phyloP scores from a whole-genome alignment of 257 asterid species.

The Marsdenia floribunda region DNA sequence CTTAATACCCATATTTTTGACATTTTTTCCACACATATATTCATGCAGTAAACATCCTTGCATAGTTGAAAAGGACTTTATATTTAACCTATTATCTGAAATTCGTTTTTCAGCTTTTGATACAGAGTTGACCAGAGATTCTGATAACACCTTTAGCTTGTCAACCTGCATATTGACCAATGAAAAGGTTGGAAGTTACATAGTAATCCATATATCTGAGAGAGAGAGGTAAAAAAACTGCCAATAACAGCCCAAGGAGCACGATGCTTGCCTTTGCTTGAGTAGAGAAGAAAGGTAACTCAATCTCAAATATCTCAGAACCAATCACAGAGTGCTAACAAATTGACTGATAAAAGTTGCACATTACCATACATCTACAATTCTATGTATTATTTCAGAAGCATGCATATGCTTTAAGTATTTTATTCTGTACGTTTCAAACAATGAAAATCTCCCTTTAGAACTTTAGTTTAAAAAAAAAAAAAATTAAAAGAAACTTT shows the following conservation, averaged over 20 bases:
- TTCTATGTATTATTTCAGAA: neutral
- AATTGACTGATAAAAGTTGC: neutral
- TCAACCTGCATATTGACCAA: conserved; percentile 55
- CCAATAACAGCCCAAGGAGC: neutral
- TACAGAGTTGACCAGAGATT: conserved; percentile 82
- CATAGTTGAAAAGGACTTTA: conserved; percentile 11
- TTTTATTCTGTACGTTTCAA: neutral
- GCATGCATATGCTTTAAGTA: neutral
- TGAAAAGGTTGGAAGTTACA: conserved; percentile 19
- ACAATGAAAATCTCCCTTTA: neutral
- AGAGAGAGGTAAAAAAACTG: neutral
- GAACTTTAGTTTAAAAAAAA: neutral
- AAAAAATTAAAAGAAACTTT: neutral
- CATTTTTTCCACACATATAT: neutral
- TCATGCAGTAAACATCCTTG: neutral
- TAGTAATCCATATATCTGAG: neutral
- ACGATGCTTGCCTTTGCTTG: neutral
- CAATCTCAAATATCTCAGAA: neutral
- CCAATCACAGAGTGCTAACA: neutral
- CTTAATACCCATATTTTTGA: neutral
- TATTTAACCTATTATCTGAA: conserved; percentile 63
- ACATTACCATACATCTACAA: neutral
- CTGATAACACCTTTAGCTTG: conserved; percentile 72
- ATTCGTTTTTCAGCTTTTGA: conserved; percentile 69
- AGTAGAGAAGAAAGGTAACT: neutral